Evolutionary conservation across 805 yeast genomes (phyloP).

Genomic region (Lachancea thermotolerans): DNA sequence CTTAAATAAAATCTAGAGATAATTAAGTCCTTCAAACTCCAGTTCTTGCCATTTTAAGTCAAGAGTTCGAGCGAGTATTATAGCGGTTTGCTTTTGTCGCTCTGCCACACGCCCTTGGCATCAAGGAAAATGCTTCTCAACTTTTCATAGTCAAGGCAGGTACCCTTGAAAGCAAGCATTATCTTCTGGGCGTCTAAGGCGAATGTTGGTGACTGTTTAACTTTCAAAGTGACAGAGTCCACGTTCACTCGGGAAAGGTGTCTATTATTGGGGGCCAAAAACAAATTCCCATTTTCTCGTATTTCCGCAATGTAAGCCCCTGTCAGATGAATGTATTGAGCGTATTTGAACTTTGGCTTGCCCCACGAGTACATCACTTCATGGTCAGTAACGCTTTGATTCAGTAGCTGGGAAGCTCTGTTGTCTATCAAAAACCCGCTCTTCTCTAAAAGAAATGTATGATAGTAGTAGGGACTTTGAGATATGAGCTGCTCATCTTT

Average conservation of each 20-base stretch:
- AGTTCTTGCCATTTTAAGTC: no score
- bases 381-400: slow-evolving; percentile 40
- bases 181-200: slow-evolving; percentile 63
- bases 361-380: slow-evolving; percentile 91
- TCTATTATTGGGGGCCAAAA: slow-evolving; percentile 80
- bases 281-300: slow-evolving; percentile 67
- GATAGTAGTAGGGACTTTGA: slow-evolving; percentile 65
- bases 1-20: background rate
- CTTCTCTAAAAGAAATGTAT: slow-evolving; percentile 59
- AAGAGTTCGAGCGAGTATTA: no score
- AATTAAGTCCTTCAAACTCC: background rate
- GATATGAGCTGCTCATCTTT: slow-evolving; percentile 35
- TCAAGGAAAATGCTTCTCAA: slow-evolving; percentile 50
- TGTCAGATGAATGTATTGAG: slow-evolving; percentile 82
- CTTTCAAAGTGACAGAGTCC: slow-evolving; percentile 28
- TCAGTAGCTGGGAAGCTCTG: slow-evolving; percentile 61
- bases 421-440: slow-evolving; percentile 79
- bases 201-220: slow-evolving; percentile 29
- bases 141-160: slow-evolving; percentile 47
- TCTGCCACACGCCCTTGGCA: slow-evolving; percentile 46
- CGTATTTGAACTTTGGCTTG: slow-evolving; percentile 66
- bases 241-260: slow-evolving; percentile 70
- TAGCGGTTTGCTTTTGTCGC: slow-evolving; percentile 23
- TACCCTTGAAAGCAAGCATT: slow-evolving; percentile 59
- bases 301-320: slow-evolving; percentile 90